A percentile compares a stretch with the other conserved stretches of the same genome.
Conservation (phyloP, 2,329 filamentous ascomycete genomes). For the Fusarium nodosum region DNA sequence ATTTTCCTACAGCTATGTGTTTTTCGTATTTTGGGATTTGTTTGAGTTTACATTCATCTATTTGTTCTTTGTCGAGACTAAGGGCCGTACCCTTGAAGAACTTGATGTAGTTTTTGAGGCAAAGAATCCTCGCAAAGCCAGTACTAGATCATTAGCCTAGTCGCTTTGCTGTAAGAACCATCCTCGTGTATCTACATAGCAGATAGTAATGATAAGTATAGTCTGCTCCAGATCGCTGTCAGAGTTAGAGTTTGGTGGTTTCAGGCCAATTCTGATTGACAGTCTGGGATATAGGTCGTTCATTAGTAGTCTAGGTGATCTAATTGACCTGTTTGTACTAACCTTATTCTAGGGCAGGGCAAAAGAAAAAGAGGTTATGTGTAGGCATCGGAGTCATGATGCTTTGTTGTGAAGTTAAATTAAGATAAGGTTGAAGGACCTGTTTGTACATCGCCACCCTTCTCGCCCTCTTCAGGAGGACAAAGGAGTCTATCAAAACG, state of each 20-base stretch:
- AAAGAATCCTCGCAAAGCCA: constrained; percentile 12
- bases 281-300: too few relatives aligned
- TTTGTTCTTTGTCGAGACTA: constrained; percentile 21
- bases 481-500: too few relatives aligned
- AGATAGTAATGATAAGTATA: fast-evolving
- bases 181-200: neutral
- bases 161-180: fast-evolving
- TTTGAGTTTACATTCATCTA: constrained; percentile 15
- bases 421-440: too few relatives aligned
- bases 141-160: neutral
- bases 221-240: neutral
- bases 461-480: too few relatives aligned
- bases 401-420: too few relatives aligned
- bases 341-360: too few relatives aligned
- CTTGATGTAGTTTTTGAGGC: neutral
- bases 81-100: constrained; percentile 5
- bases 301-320: too few relatives aligned
- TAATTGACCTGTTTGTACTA: too few relatives aligned
- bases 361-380: too few relatives aligned
- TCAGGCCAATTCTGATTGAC: too few relatives aligned
- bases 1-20: neutral
- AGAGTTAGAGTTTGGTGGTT: neutral
- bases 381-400: too few relatives aligned
- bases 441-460: too few relatives aligned
- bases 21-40: constrained; percentile 25